Evolutionary conservation across 352 stramenopile species (phyloP), one percentile per base, ranked within the genome.

Genomic region (Globisporangium lucens): DNA sequence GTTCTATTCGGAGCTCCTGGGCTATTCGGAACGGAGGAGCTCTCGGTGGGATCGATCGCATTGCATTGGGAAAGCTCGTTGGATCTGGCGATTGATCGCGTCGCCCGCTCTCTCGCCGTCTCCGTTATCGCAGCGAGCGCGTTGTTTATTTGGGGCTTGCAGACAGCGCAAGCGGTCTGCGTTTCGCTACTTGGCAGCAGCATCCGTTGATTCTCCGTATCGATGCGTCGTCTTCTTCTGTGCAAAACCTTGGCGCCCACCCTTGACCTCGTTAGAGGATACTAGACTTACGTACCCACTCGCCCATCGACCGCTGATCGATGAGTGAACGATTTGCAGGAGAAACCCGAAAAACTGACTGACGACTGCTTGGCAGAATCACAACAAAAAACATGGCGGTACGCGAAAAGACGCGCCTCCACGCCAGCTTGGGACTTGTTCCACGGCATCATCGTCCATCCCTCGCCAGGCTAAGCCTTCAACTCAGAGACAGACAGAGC

Each of bases 391-490:
- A 43, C 10, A 20, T 47, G 41, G 10, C 13, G 15, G 53, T 27
- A 24, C 30, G 5, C 15, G 53, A 58, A 58, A 36, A n/a, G 53
- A 41, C 53, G 53, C 53, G 53, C 27, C 53, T 58, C 53, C 15
- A 38, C 41, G 41, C 41, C 15, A 47, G 10, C 10, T 43, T 43
- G 12, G 10, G 36, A 15, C 2, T 43, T 43, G 36, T 43, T 43
- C 30, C 30, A 33, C 30, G 5, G 30, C 30, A 33, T 43, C 36
- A 33, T 43, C 36, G 17, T 43, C 36, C 36, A 43, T 43, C 2
- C 30, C 3, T 33, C 36, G 12, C 12, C 36, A 24, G 24, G 24
- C 24, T 24, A 43, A 43, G 36, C 36, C 10, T 17, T 43, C 4
- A 43, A 43, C 36, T 43, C 36, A 43, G 36, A 43, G 12, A 43